These are phyloP conservation scores for Phytophthora tubulina DNA, from an alignment of 352 stramenopile genomes.

Conservation along the genomic window DNA sequence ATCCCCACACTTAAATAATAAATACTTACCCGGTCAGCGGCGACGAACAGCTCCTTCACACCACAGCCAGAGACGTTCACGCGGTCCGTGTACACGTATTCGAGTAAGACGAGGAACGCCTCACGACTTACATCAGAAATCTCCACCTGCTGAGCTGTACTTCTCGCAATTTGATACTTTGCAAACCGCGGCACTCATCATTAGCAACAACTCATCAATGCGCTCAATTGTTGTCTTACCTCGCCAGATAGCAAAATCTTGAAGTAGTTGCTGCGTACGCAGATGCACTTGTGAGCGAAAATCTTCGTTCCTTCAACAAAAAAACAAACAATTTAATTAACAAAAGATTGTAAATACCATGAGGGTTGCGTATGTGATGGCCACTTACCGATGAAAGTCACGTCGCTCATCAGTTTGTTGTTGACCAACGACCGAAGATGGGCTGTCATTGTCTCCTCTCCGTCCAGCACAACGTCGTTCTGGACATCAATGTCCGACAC, in stretches of 20 bases:
- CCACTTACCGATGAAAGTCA: slow-evolving; percentile 74
- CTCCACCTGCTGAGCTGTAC: slow-evolving; percentile 73
- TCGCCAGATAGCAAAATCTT: slow-evolving; percentile 76
- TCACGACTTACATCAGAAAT: slow-evolving; percentile 90
- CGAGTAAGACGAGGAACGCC: slow-evolving; percentile 93
- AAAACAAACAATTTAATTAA: slow-evolving; percentile 5
- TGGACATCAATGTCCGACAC: slow-evolving; percentile 49
- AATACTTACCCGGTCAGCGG: slow-evolving; percentile 72
- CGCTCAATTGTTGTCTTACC: slow-evolving; percentile 25
- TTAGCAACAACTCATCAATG: background rate
- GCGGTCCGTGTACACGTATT: slow-evolving; percentile 96
- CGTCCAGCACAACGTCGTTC: background rate
- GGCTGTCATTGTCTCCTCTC: slow-evolving; percentile 58
- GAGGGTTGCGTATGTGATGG: background rate
- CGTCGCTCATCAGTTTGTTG: slow-evolving; percentile 84
- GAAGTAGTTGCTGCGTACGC: slow-evolving; percentile 94
- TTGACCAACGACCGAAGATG: slow-evolving; percentile 79
- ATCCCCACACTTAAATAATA: background rate
- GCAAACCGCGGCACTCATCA: slow-evolving; percentile 20
- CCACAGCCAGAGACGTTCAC: slow-evolving; percentile 87
- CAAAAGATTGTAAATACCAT: background rate
- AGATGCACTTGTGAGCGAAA: slow-evolving; percentile 90
- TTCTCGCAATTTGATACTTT: slow-evolving; percentile 74
- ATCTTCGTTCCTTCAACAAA: slow-evolving; percentile 79
- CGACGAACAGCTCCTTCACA: slow-evolving; percentile 93